Conservation (phyloP, 345 rosid genomes). For the Eucalyptus polybractea region DNA sequence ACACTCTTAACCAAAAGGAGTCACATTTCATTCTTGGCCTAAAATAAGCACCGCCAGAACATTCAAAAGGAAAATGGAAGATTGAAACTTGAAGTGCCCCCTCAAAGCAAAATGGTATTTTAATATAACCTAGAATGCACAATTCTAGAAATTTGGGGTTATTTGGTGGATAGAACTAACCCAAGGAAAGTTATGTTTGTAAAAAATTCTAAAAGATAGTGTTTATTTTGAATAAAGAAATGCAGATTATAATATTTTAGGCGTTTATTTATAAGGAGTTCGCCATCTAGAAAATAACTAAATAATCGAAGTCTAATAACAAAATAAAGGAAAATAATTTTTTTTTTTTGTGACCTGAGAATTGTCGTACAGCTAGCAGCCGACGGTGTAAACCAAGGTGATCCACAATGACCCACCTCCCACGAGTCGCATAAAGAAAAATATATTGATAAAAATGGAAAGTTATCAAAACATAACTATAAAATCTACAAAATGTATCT, state of each 20-base stretch:
- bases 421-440: rapidly evolving
- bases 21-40: neutral
- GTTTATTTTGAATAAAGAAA: no score
- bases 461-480: no score
- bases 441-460: no score
- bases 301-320: no score
- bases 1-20: neutral
- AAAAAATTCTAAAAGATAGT: no score
- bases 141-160: neutral
- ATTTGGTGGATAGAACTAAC: neutral
- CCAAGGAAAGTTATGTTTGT: rapidly evolving
- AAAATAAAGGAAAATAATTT: no score
- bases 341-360: no score
- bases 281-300: rapidly evolving
- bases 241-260: rapidly evolving
- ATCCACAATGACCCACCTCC: no score
- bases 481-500: rapidly evolving
- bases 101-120: neutral
- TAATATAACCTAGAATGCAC: neutral
- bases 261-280: rapidly evolving
- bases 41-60: neutral
- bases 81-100: neutral
- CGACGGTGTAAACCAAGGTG: rapidly evolving
- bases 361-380: rapidly evolving
- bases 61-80: neutral